A percentile compares a stretch with the other conserved stretches of the same genome.
phyloP scores from a whole-genome alignment of 768 basidiomycete species.

The Fomitopsis serialis region DNA sequence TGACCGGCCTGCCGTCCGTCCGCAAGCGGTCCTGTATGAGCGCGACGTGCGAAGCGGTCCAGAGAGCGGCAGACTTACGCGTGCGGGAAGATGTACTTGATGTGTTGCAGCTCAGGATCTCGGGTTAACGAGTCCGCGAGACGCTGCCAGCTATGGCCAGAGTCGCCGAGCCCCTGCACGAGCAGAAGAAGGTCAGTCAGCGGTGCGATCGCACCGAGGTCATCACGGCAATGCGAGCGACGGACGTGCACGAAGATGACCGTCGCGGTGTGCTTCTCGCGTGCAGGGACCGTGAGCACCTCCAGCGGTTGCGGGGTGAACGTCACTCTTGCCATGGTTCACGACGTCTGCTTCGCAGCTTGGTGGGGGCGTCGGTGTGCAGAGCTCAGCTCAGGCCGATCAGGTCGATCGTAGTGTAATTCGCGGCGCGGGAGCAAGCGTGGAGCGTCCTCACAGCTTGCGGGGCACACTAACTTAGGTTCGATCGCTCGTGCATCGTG shows the following conservation, averaged over 20 bases:
- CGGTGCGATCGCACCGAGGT: neutral
- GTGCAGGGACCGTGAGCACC: conserved; percentile 48
- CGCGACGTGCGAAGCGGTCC: neutral
- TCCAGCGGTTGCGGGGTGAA: conserved; percentile 31
- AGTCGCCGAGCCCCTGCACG: conserved; percentile 69
- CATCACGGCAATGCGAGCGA: neutral
- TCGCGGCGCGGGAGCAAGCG: too few relatives aligned
- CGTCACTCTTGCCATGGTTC: neutral
- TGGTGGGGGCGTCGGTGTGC: neutral
- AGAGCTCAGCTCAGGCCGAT: conserved; percentile 7
- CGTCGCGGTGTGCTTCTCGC: conserved; percentile 70
- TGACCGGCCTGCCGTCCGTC: neutral
- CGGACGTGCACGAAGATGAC: conserved; percentile 87
- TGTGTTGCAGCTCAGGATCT: conserved; percentile 53
- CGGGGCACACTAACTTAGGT: too few relatives aligned
- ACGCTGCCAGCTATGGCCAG: conserved; percentile 70
- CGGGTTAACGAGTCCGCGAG: conserved; percentile 61
- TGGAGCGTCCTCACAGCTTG: too few relatives aligned
- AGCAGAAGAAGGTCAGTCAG: neutral
- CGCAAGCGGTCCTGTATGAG: neutral
- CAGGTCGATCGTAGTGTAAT: neutral
- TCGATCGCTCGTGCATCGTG: too few relatives aligned
- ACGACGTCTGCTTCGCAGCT: too few relatives aligned
- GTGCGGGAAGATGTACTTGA: conserved; percentile 91
- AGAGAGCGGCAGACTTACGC: conserved; percentile 41